Evolutionary conservation across 2,329 filamentous ascomycete genomes (phyloP).

Genomic region (Parastagonospora nodorum): DNA sequence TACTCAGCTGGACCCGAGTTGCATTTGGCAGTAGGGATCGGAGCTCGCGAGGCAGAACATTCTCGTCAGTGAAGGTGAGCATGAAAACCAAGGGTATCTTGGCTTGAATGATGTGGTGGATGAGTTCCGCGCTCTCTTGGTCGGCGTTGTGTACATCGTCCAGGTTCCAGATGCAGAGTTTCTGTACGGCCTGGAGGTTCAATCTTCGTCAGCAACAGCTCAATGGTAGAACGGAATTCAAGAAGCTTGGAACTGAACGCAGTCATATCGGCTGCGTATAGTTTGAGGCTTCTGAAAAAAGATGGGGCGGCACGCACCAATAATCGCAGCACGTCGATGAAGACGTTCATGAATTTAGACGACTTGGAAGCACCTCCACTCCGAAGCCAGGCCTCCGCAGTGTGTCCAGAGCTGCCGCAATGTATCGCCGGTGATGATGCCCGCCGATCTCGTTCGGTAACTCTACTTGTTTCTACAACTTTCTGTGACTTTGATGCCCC

Average conservation of each 20-base stretch:
- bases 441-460: slow-evolving; percentile 18
- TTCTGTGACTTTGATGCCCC: slow-evolving; percentile 30
- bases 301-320: slow-evolving; percentile 49
- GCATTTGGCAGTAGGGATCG: slow-evolving; percentile 42
- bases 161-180: slow-evolving; percentile 84
- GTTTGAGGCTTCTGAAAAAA: background rate
- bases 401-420: slow-evolving; percentile 42
- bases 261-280: too few species aligned
- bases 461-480: slow-evolving; percentile 21
- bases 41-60: slow-evolving; percentile 44
- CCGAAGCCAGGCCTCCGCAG: slow-evolving; percentile 53
- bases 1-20: slow-evolving; percentile 72
- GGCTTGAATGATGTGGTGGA: slow-evolving; percentile 77
- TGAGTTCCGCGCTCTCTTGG: slow-evolving; percentile 81
- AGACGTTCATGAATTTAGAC: slow-evolving; percentile 83
- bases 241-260: background rate
- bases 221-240: too few species aligned
- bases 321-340: slow-evolving; percentile 81
- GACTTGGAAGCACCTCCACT: slow-evolving; percentile 55
- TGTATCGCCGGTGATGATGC: slow-evolving; percentile 44
- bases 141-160: slow-evolving; percentile 93
- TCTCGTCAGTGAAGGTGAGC: slow-evolving; percentile 63
- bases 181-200: slow-evolving; percentile 64
- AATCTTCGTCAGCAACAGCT: background rate
- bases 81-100: slow-evolving; percentile 74